Evolutionary conservation across 305 asterid genomes (phyloP).

Genomic region (Fraxinus albicans): DNA sequence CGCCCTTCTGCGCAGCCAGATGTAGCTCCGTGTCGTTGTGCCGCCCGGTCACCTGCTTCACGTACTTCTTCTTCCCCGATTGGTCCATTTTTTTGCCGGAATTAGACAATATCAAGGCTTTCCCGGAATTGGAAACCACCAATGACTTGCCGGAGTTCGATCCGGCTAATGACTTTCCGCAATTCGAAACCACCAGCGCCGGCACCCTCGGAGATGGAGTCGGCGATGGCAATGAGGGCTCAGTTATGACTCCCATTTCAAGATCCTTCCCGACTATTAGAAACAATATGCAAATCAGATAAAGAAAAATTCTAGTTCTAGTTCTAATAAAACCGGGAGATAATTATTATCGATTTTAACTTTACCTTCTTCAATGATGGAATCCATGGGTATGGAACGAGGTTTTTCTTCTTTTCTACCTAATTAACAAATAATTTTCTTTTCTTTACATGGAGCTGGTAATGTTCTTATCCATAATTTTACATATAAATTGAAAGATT

Average conservation of each 20-base stretch:
- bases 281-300: neutral
- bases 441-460: neutral
- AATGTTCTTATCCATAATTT: neutral
- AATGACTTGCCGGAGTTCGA: neutral
- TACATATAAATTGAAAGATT: neutral
- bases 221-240: neutral
- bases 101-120: conserved; percentile 54
- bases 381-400: conserved; percentile 10
- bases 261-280: conserved; percentile 2
- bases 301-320: neutral
- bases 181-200: neutral
- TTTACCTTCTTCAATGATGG: conserved; percentile 23
- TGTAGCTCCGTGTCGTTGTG: conserved; percentile 94
- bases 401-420: neutral
- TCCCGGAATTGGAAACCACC: neutral
- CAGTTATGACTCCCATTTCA: neutral
- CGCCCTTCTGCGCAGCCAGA: conserved; percentile 92
- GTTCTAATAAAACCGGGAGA: neutral
- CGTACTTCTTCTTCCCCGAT: conserved; percentile 94
- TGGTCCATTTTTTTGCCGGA: conserved; percentile 83
- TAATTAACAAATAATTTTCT: neutral
- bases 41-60: conserved; percentile 93
- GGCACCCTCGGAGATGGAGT: neutral
- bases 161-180: neutral
- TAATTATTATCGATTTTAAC: neutral